Conservation (phyloP, 179 eudicot species). For the Silene coronaria region DNA sequence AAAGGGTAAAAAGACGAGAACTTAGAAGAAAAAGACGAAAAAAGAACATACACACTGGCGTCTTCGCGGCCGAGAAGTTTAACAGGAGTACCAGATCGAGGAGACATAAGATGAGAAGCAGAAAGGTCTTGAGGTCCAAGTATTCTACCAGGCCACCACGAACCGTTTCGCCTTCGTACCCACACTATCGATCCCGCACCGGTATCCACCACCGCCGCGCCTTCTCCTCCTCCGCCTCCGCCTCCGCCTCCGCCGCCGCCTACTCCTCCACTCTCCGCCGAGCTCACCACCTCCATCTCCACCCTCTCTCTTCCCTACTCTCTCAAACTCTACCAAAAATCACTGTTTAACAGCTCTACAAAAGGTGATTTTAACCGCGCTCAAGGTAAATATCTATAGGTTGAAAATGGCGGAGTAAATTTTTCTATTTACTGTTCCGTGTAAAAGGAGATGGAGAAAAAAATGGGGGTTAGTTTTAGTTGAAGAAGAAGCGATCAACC, state of each 20-base stretch:
- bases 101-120: conserved; percentile 75
- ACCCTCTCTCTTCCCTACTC: neutral
- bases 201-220: conserved; percentile 39
- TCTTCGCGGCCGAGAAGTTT: conserved; percentile 96
- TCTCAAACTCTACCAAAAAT: neutral
- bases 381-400: neutral
- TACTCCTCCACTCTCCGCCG: conserved; percentile 33
- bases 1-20: neutral
- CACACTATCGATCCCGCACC: conserved; percentile 79
- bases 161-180: conserved; percentile 91
- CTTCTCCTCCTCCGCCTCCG: conserved; percentile 15
- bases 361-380: neutral
- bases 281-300: conserved; percentile 48
- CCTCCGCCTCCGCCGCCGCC: conserved; percentile 11
- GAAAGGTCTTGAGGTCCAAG: conserved; percentile 72
- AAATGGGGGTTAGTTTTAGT: neutral
- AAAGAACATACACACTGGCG: conserved; percentile 76
- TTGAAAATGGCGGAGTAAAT: neutral
- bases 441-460: neutral
- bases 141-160: conserved; percentile 98
- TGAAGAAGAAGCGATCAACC: conserved; percentile 32
- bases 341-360: neutral
- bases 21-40: neutral
- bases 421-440: neutral
- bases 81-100: conserved; percentile 95